Evolutionary conservation across 805 yeast genomes (phyloP).

Genomic region (Wickerhamomyces strasburgensis): DNA sequence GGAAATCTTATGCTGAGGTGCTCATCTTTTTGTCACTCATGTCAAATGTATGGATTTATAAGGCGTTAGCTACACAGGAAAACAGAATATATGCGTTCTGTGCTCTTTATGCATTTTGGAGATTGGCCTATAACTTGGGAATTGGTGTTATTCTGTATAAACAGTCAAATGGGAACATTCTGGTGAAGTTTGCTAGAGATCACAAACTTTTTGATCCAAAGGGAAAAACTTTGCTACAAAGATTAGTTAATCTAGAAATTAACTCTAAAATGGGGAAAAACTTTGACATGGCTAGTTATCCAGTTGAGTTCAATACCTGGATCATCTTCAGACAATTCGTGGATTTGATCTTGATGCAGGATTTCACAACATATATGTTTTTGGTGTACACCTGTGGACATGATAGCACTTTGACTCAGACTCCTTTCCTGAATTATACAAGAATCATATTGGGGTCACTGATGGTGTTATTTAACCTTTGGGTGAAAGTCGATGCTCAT

Average conservation of each 20-base stretch:
- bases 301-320: slow-evolving; percentile 82
- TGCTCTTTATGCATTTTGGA: slow-evolving; percentile 63
- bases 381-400: slow-evolving; percentile 39
- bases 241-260: slow-evolving; percentile 41
- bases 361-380: slow-evolving; percentile 69
- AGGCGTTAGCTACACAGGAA: slow-evolving; percentile 19
- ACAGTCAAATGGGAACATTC: slow-evolving; percentile 54
- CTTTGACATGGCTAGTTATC: slow-evolving; percentile 38
- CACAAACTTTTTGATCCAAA: slow-evolving; percentile 39
- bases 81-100: slow-evolving; percentile 34
- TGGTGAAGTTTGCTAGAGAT: slow-evolving; percentile 48
- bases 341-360: slow-evolving; percentile 80
- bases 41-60: slow-evolving; percentile 31
- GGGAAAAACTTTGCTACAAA: slow-evolving; percentile 31
- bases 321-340: slow-evolving; percentile 72
- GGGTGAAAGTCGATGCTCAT: slow-evolving; percentile 87
- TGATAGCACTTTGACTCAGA: slow-evolving; percentile 36
- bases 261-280: slow-evolving; percentile 38
- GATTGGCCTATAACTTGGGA: slow-evolving; percentile 73
- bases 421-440: slow-evolving; percentile 37
- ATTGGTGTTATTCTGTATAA: slow-evolving; percentile 63
- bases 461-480: slow-evolving; percentile 65
- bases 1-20: slow-evolving; percentile 63
- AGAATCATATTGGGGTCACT: slow-evolving; percentile 55
- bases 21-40: slow-evolving; percentile 45